A percentile compares a stretch with the other conserved stretches of the same genome.
Evolutionary conservation across 2,329 filamentous ascomycete species (phyloP).

Genomic region (Tolypocladium capitatum): DNA sequence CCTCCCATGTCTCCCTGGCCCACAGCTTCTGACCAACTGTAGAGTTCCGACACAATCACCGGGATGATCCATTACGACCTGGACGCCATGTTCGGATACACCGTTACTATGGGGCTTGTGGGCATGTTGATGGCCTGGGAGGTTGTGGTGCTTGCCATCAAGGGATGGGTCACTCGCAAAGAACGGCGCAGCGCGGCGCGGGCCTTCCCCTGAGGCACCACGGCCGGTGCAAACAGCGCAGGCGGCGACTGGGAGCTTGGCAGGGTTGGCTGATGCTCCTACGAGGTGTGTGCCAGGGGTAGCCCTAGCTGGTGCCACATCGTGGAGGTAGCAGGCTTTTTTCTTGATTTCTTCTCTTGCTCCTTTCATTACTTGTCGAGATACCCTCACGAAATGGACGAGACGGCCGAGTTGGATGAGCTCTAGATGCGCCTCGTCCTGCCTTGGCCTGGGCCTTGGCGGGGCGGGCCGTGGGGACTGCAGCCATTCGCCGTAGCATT

Average conservation of each 20-base stretch:
- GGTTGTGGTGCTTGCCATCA: conserved; percentile 64
- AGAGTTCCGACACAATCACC: conserved; percentile 62
- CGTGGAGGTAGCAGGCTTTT: not conserved
- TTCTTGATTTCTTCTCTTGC: no score
- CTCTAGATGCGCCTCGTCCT: not conserved
- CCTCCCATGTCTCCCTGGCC: not conserved
- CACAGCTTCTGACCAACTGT: conserved; percentile 7
- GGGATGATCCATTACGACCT: conserved; percentile 66
- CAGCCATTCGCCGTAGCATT: not conserved
- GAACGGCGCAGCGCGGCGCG: conserved; percentile 8
- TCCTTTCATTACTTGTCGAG: not conserved
- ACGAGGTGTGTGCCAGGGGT: not conserved
- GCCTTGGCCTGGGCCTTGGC: not conserved
- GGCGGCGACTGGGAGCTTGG: not conserved
- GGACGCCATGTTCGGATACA: conserved; percentile 90
- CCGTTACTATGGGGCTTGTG: conserved; percentile 71
- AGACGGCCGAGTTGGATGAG: not conserved
- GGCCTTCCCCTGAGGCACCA: not conserved
- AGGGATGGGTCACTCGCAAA: conserved; percentile 63
- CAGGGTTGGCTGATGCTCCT: not conserved
- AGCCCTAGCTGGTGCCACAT: not conserved
- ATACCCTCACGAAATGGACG: not conserved
- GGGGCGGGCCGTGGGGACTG: not conserved
- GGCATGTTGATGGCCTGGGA: conserved; percentile 78
- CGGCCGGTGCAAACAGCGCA: not conserved